A percentile compares a stretch with the other conserved stretches of the same genome.
These are phyloP conservation scores for Edaphochlamys debaryana DNA, from an alignment of 139 green algal species.

Conservation along the genomic window DNA sequence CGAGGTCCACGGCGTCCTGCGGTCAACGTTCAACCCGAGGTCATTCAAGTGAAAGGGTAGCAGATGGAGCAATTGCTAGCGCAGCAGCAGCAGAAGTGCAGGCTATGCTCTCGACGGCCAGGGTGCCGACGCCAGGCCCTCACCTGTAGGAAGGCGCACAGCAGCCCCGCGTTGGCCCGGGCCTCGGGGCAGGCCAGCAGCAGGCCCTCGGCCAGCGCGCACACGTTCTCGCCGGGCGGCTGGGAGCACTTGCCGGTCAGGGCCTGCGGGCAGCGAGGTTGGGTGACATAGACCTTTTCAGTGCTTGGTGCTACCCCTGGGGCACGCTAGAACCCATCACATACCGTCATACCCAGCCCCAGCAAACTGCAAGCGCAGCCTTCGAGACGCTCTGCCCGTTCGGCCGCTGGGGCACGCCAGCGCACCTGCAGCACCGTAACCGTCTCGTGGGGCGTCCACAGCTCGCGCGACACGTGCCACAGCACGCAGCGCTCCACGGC, in stretches of 20 bases:
- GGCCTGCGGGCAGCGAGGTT: constrained; percentile 5
- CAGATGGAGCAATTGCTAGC: too few relatives aligned
- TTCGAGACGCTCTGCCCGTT: too few relatives aligned
- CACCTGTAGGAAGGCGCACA: constrained; percentile 32
- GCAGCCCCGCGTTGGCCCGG: neutral
- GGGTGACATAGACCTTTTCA: too few relatives aligned
- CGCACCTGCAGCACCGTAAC: neutral
- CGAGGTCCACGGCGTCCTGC: constrained; percentile 2
- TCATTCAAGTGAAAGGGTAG: neutral
- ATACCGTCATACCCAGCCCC: too few relatives aligned
- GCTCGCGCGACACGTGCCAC: neutral
- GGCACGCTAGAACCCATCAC: too few relatives aligned
- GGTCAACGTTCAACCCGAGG: neutral
- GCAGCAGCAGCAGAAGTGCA: too few relatives aligned
- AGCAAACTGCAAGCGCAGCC: too few relatives aligned
- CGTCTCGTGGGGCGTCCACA: neutral
- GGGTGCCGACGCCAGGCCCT: too few relatives aligned
- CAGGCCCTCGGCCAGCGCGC: neutral
- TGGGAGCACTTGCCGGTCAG: constrained; percentile 4
- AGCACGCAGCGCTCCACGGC: constrained; percentile 10
- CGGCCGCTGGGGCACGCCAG: too few relatives aligned
- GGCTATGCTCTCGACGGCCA: too few relatives aligned
- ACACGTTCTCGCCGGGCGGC: constrained; percentile 11
- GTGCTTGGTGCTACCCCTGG: too few relatives aligned
- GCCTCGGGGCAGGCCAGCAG: constrained; percentile 7